Conservation (phyloP, 1,284 basidiomycete genomes). For the Porogramme epimiltina region DNA sequence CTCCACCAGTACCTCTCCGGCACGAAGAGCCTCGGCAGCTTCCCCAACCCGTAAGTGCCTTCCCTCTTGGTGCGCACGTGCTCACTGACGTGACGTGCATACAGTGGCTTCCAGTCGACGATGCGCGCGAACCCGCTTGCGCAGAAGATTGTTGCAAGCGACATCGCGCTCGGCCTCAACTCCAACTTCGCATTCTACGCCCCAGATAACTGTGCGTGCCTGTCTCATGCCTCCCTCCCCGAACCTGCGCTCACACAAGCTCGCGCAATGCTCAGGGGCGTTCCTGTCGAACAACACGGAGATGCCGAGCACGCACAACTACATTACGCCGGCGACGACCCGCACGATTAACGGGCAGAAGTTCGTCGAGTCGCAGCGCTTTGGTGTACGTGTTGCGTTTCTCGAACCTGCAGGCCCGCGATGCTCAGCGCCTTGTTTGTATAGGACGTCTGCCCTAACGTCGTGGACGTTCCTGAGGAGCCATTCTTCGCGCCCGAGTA, state of each 20-base stretch:
- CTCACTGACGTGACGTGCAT: background rate
- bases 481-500: conserved; percentile 58
- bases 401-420: background rate
- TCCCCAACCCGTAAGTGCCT: conserved; percentile 53
- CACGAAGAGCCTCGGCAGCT: conserved; percentile 29
- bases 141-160: conserved; percentile 53
- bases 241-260: background rate
- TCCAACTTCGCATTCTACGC: conserved; percentile 44
- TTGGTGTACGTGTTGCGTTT: conserved; percentile 43
- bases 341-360: conserved; percentile 47
- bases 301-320: conserved; percentile 47
- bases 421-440: background rate
- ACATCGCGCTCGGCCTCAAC: conserved; percentile 48
- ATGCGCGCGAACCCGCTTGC: conserved; percentile 56
- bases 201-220: conserved; percentile 57
- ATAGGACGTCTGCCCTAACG: conserved; percentile 41
- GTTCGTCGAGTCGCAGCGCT: conserved; percentile 59
- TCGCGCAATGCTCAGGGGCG: no score
- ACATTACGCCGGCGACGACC: conserved; percentile 48
- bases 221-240: background rate
- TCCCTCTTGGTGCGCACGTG: background rate
- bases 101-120: conserved; percentile 55
- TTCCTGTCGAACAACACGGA: conserved; percentile 49
- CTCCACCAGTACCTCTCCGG: conserved; percentile 59
- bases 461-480: conserved; percentile 45